Base-by-base conservation (phyloP, 139 green algal genomes). In the Penium margaritaceum region DNA sequence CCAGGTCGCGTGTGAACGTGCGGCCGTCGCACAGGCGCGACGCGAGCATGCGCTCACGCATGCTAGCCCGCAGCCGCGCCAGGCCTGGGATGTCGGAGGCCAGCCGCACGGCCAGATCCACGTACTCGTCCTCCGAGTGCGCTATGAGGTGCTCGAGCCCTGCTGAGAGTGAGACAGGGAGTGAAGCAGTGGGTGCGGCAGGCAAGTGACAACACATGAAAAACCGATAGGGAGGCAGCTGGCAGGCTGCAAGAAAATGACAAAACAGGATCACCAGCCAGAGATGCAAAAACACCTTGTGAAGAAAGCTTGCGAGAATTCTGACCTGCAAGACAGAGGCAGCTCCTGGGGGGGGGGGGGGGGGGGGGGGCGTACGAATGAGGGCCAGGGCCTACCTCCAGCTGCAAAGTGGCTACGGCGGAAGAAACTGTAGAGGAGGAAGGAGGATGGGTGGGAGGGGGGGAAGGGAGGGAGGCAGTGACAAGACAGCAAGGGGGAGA, bases 1-100 rank as follows among this genome's bases (percentile, higher is more conserved):
- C 93, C 21, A 98, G 69, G 21, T 73, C 32, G 0, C 39, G n/a
- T 19, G 93, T 76, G 81, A 96, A 96, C 0, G 34, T 5, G 1
- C 63, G 62, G 0, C 70, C 87, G 58, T 96, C 83, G 72, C 93
- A 98, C 51, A 98, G 75, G 4, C 63, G 82, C 1, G 86, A 94
- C 0, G 55, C 5, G 19, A 92, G 66, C 90, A 98, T 95, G 46
- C 84, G 80, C 21, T 75, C 19, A 0, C 93, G 84, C 72, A 98
- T 85, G 0, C 30, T 39, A 7, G 32, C 41, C 0, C 94, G 83
- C 36, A 97, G 76, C 43, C 66, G 36, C 1, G 80, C 72, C 51
- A 98, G 74, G 0, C 57, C 46, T 2, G 77, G 29, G 3, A 90
- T 43, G 62, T 95, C 79, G 0, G 47, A 39, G 0, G 87, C 87